A percentile compares a stretch with the other conserved stretches of the same genome.
Evolutionary conservation across 257 asterid species (phyloP).

Genomic region (Capsicum rhomboideum): DNA sequence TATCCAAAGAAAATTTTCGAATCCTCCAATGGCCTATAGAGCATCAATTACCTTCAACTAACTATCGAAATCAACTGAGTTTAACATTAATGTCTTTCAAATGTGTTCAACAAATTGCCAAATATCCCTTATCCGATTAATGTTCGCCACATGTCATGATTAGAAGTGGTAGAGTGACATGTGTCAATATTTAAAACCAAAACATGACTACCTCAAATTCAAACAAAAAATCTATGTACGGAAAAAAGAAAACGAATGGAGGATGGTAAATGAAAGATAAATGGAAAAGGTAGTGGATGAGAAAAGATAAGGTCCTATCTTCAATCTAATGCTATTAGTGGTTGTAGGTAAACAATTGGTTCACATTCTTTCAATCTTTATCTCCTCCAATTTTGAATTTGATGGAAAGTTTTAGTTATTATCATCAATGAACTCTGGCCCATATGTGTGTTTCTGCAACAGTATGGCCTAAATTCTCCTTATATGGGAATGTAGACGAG

Average conservation of each 20-base stretch:
- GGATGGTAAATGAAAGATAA: conserved; percentile 21
- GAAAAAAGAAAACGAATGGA: conserved; percentile 3
- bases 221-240: not conserved
- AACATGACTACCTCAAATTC: not conserved
- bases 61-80: not conserved
- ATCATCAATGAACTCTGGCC: not conserved
- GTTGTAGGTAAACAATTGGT: not conserved
- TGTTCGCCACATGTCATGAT: not conserved
- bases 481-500: not conserved
- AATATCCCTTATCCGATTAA: not conserved
- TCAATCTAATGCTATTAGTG: not conserved
- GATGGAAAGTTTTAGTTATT: not conserved
- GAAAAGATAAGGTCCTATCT: conserved; percentile 67
- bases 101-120: not conserved
- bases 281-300: conserved; percentile 11
- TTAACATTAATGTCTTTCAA: not conserved
- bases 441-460: not conserved
- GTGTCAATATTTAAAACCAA: not conserved
- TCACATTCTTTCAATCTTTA: not conserved
- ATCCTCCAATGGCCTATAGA: not conserved
- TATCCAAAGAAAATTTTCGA: not conserved
- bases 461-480: not conserved
- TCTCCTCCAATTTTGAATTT: not conserved
- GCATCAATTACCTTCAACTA: not conserved
- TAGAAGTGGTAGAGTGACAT: not conserved